Percentiles rank a stretch among this genome's conserved stretches.
phyloP scores from a whole-genome alignment of 768 basidiomycete species.

The Suillus fuscotomentosus region DNA sequence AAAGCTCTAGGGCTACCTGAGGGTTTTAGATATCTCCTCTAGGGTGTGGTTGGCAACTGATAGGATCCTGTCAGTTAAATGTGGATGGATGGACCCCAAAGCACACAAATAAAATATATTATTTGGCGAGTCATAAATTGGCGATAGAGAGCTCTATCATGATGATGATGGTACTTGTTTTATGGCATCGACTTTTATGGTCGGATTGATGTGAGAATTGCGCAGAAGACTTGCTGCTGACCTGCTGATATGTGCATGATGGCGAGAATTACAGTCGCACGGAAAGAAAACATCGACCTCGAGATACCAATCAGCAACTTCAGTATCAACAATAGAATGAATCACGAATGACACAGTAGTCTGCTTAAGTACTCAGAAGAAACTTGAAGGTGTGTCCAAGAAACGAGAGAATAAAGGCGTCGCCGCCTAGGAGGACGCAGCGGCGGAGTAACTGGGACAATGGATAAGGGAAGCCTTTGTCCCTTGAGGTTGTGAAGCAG shows the following conservation, averaged over 20 bases:
- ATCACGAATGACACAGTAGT: too few species aligned
- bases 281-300: too few species aligned
- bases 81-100: not conserved
- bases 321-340: too few species aligned
- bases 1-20: conserved; percentile 29
- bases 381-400: too few species aligned
- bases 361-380: too few species aligned
- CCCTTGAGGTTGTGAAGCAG: not conserved
- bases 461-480: not conserved
- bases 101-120: not conserved
- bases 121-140: not conserved
- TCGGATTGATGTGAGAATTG: not conserved
- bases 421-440: too few species aligned
- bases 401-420: too few species aligned
- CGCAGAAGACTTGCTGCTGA: not conserved
- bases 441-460: not conserved
- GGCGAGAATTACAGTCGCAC: too few species aligned
- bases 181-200: too few species aligned
- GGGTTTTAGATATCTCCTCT: conserved; percentile 48
- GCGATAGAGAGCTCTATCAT: not conserved
- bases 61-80: not conserved
- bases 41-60: conserved; percentile 5
- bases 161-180: not conserved
- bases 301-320: too few species aligned
- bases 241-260: too few species aligned